phyloP scores from a whole-genome alignment of 495 filamentous ascomycete species.

The Thermochaetoides thermophila region DNA sequence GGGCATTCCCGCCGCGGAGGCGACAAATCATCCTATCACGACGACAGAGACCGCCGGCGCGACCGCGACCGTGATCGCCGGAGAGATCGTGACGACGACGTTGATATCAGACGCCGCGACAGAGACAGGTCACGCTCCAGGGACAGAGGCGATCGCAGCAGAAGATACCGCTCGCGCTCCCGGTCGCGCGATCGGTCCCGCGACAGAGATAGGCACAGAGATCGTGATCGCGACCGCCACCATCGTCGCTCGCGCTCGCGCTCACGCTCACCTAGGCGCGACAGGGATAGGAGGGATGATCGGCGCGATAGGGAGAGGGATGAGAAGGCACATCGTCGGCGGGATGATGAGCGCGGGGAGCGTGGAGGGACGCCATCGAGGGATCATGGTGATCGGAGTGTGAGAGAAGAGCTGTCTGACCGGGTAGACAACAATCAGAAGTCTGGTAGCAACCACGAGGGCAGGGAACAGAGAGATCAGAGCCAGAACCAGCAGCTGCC shows the following conservation, averaged over 20 bases:
- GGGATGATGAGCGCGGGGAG: background rate
- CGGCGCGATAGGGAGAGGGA: slow-evolving; percentile 9
- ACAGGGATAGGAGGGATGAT: slow-evolving; percentile 22
- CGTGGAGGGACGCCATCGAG: slow-evolving; percentile 1
- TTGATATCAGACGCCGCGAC: slow-evolving; percentile 19
- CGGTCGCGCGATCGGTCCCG: slow-evolving; percentile 16
- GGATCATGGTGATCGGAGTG: slow-evolving; percentile 8
- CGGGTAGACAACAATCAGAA: too few species aligned
- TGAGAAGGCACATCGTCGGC: background rate
- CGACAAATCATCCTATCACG: slow-evolving; percentile 11
- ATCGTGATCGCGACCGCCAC: slow-evolving; percentile 18
- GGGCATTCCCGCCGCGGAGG: slow-evolving; percentile 15
- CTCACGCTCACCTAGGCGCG: slow-evolving; percentile 21
- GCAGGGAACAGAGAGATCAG: too few species aligned
- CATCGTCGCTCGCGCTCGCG: slow-evolving; percentile 24
- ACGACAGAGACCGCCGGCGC: slow-evolving; percentile 9
- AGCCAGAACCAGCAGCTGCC: slow-evolving; percentile 5
- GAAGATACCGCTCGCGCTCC: too few species aligned
- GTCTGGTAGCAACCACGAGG: too few species aligned
- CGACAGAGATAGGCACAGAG: slow-evolving; percentile 19
- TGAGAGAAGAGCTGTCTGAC: slow-evolving; percentile 9
- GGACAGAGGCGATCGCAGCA: too few species aligned
- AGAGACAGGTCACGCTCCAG: too few species aligned
- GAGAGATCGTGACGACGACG: slow-evolving; percentile 18
- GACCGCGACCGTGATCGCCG: slow-evolving; percentile 7